These are phyloP conservation scores for Erigeron philadelphicus DNA, from an alignment of 140 eudicot genomes.

Conservation along the genomic window DNA sequence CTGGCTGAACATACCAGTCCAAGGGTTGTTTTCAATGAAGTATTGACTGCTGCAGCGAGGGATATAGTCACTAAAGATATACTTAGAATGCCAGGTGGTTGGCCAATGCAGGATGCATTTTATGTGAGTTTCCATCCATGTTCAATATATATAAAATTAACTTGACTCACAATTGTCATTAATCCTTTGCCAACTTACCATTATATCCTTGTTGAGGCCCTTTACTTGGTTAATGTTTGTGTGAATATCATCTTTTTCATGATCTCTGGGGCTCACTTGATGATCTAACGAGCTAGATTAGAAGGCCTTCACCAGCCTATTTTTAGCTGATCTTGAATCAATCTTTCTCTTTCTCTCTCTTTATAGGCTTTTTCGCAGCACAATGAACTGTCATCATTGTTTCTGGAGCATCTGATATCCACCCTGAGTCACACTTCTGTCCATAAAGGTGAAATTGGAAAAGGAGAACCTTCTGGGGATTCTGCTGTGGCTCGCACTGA, in stretches of 20 bases:
- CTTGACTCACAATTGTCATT: not conserved
- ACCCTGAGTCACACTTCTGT: slow-evolving; percentile 55
- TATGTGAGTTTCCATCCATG: slow-evolving; percentile 47
- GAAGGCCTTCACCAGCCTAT: not conserved
- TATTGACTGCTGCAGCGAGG: slow-evolving; percentile 69
- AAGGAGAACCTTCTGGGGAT: slow-evolving; percentile 56
- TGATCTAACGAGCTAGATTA: not conserved
- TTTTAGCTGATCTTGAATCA: not conserved
- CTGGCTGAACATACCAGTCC: slow-evolving; percentile 87
- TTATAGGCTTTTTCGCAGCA: slow-evolving; percentile 87
- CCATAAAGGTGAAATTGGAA: slow-evolving; percentile 43
- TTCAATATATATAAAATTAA: not conserved
- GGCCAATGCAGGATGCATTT: slow-evolving; percentile 98
- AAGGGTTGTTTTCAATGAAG: slow-evolving; percentile 76
- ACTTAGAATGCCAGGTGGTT: slow-evolving; percentile 94
- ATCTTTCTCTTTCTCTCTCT: not conserved
- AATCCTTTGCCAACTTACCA: not conserved
- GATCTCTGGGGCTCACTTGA: not conserved
- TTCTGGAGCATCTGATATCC: slow-evolving; percentile 80
- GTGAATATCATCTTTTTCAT: not conserved
- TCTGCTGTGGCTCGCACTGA: slow-evolving; percentile 35
- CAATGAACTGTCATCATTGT: slow-evolving; percentile 61
- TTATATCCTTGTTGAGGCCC: not conserved
- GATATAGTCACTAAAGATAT: slow-evolving; percentile 91
- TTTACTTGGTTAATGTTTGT: not conserved